Evolutionary conservation across 176 grass and related monocot genomes (phyloP).

Genomic region (Rhynchospora pubera): DNA sequence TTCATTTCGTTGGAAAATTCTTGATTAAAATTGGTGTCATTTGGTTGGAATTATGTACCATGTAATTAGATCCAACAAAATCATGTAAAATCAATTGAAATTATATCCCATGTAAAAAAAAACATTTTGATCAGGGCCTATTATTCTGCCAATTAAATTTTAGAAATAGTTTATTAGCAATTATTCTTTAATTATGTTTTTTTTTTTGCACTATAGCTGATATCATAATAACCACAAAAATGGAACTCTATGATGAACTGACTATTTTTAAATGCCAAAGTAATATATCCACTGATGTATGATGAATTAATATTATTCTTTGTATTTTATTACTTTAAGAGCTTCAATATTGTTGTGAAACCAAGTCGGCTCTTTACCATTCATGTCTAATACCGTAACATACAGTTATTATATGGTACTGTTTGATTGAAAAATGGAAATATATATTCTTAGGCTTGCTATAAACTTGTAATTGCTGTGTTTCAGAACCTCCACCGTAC

Average conservation of each 20-base stretch:
- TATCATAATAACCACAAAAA: background rate
- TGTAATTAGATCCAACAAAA: too few species aligned
- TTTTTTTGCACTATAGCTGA: background rate
- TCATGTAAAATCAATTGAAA: too few species aligned
- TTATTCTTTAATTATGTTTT: too few species aligned
- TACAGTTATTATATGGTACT: background rate
- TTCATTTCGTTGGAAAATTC: too few species aligned
- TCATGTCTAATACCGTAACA: background rate
- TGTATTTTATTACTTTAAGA: background rate
- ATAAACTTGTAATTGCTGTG: too few species aligned
- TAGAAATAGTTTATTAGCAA: background rate
- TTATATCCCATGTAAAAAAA: too few species aligned
- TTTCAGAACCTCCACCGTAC: slow-evolving; percentile 20
- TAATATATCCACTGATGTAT: background rate
- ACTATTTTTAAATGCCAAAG: background rate
- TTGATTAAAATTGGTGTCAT: too few species aligned
- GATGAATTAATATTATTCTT: background rate
- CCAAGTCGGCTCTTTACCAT: background rate
- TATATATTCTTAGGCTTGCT: background rate
- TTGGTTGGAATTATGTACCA: too few species aligned
- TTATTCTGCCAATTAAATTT: background rate
- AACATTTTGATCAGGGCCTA: too few species aligned
- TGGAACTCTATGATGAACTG: too few species aligned
- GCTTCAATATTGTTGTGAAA: background rate
- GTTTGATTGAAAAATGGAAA: background rate